phyloP scores from a whole-genome alignment of 768 basidiomycete genomes.

The Fistulinella prunicolor region DNA sequence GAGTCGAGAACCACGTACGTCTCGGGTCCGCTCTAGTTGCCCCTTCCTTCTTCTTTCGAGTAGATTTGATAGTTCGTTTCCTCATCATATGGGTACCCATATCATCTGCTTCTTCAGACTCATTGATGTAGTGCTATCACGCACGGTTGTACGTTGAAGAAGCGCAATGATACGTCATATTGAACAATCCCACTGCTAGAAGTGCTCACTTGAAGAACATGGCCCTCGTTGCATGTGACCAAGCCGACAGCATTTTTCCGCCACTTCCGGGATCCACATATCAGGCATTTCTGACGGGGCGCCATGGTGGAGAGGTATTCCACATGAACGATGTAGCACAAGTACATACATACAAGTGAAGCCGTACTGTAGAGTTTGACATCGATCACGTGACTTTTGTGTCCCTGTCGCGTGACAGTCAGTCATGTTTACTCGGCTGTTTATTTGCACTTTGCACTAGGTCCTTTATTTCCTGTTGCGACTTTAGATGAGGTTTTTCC shows the following conservation, averaged over 20 bases:
- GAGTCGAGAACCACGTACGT: slow-evolving; percentile 38
- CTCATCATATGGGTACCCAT: slow-evolving; percentile 58
- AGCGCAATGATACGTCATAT: neutral
- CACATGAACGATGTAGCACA: too few species aligned
- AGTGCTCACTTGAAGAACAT: slow-evolving; percentile 73
- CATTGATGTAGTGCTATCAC: slow-evolving; percentile 75
- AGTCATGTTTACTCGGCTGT: neutral
- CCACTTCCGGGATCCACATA: slow-evolving; percentile 86
- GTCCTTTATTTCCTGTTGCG: neutral
- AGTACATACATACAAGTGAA: too few species aligned
- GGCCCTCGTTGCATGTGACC: slow-evolving; percentile 87
- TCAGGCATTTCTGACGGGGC: slow-evolving; percentile 61
- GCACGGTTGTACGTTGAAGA: neutral
- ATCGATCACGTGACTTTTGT: slow-evolving; percentile 15
- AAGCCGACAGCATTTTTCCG: slow-evolving; percentile 82
- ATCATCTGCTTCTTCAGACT: slow-evolving; percentile 68
- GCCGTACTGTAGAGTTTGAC: too few species aligned
- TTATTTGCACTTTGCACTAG: too few species aligned
- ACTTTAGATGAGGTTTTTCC: slow-evolving; percentile 47
- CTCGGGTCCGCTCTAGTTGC: slow-evolving; percentile 56
- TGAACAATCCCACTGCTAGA: neutral
- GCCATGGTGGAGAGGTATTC: slow-evolving; percentile 39
- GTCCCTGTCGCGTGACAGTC: neutral
- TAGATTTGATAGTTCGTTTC: slow-evolving; percentile 64
- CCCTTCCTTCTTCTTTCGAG: slow-evolving; percentile 48